These are phyloP conservation scores for Boletus subparvulus DNA, from an alignment of 768 basidiomycete species.

Conservation along the genomic window DNA sequence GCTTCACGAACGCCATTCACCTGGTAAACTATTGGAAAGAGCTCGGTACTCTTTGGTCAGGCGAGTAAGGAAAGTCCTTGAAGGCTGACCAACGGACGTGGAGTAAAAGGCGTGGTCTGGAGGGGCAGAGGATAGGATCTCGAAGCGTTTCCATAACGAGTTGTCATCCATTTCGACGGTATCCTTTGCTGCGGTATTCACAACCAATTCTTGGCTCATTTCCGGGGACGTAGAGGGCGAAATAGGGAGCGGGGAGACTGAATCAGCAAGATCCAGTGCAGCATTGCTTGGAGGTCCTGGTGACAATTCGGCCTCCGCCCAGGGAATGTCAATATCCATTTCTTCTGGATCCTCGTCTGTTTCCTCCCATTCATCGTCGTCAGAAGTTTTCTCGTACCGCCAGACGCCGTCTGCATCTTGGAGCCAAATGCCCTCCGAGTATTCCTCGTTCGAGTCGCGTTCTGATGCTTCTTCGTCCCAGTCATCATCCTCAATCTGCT, in stretches of 20 bases:
- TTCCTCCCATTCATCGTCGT: constrained; percentile 43
- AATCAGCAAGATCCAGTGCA: constrained; percentile 22
- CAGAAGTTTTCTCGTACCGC: constrained; percentile 31
- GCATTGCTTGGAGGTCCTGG: constrained; percentile 13
- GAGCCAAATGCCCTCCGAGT: constrained; percentile 42
- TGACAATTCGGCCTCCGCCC: constrained; percentile 26
- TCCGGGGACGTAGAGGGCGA: constrained; percentile 35
- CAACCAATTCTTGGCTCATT: constrained; percentile 30
- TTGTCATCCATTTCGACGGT: constrained; percentile 36
- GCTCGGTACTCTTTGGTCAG: constrained; percentile 81
- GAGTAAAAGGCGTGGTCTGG: constrained; percentile 79
- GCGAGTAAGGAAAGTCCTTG: constrained; percentile 73
- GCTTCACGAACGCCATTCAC: constrained; percentile 41
- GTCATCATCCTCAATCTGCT: constrained; percentile 71
- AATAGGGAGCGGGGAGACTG: constrained; percentile 23
- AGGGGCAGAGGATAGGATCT: constrained; percentile 72
- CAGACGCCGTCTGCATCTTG: constrained; percentile 41
- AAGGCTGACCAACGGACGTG: constrained; percentile 58
- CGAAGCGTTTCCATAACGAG: constrained; percentile 78
- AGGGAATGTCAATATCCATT: constrained; percentile 39
- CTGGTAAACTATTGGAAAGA: constrained; percentile 76
- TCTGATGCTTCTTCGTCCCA: constrained; percentile 46
- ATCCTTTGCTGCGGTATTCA: constrained; percentile 28
- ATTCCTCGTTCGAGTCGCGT: constrained; percentile 40
- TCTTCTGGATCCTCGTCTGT: constrained; percentile 33